Base-by-base conservation (phyloP, 352 stramenopile genomes). In the Pythium guiyangense region DNA sequence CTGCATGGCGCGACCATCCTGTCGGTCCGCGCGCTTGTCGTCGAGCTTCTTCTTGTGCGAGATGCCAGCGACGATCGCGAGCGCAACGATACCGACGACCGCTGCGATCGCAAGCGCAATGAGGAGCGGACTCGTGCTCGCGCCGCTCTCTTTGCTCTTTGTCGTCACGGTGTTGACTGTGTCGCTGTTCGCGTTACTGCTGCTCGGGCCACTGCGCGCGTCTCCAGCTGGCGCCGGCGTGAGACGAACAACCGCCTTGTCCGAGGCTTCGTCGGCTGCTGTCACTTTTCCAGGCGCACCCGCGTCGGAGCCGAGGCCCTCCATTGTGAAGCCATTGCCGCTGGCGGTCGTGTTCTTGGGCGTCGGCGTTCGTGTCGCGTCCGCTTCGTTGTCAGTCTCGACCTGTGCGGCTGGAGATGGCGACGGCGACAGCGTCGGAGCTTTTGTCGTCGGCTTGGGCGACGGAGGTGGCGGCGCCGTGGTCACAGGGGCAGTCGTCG, bases 11-110 rank as follows among this genome's bases (percentile, higher is more conserved):
- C n/a, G 18, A 6, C 57, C 49, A 14, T 57, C 18, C 17, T 10
- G 31, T 10, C 53, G 59, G 49, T 66, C 59, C 54, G 37, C 31
- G 35, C 59, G 59, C 48, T 66, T 66, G 59, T 66, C 59, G 52
- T 66, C 52, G n/a, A 66, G 20, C 52, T 66, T 66, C 39, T 66
- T 66, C 52, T 62, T 60, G 14, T 46, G 54, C 26, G 50, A 50
- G 46, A 62, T 57, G 5, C 34, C 59, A 27, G 59, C 59, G 0
- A 66, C 47, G 46, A 66, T 31, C 5, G 47, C 46, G 5, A 66
- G 54, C n/a, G 59, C 59, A 2, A 62, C 39, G 17, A 58, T 20
- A 3, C 53, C 59, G n/a, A 66, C 43, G 15, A 40, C 20, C 3
- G 37, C 59, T 9, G 43, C 45, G 37, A 62, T 53, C 5, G 49